phyloP scores from a whole-genome alignment of 352 stramenopile species.

The Phytophthora idaei region DNA sequence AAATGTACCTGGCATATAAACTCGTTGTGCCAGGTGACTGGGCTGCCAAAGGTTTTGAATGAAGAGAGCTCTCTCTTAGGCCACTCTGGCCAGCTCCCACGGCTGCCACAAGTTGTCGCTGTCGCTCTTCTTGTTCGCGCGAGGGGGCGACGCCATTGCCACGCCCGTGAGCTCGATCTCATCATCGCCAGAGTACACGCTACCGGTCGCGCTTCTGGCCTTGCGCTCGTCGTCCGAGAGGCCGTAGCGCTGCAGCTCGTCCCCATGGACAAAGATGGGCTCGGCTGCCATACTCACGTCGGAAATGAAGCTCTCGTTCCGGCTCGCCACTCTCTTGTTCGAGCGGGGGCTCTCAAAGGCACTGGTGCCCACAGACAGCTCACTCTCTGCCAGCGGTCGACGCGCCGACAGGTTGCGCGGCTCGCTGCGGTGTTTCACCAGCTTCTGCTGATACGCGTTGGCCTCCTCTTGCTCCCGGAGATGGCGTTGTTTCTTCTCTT shows the following conservation, averaged over 20 bases:
- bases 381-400: conserved; percentile 28
- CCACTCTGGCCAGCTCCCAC: conserved; percentile 70
- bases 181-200: conserved; percentile 55
- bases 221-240: conserved; percentile 53
- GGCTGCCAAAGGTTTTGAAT: neutral
- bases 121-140: conserved; percentile 40
- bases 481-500: conserved; percentile 24
- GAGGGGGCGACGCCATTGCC: conserved; percentile 41
- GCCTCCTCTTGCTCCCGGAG: conserved; percentile 18
- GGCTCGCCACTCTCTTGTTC: conserved; percentile 16
- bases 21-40: conserved; percentile 10
- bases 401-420: conserved; percentile 32
- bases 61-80: conserved; percentile 19
- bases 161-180: conserved; percentile 79
- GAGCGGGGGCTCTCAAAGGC: conserved; percentile 33
- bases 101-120: conserved; percentile 73
- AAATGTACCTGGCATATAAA: conserved; percentile 26
- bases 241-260: conserved; percentile 38
- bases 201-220: conserved; percentile 32
- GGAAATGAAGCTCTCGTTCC: conserved; percentile 52
- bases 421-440: conserved; percentile 39
- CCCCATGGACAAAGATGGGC: conserved; percentile 40
- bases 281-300: conserved; percentile 42
- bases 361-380: conserved; percentile 28
- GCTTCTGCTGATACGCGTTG: conserved; percentile 26